Base-by-base conservation (phyloP, 305 asterid species). In the Rubia tinctorum region DNA sequence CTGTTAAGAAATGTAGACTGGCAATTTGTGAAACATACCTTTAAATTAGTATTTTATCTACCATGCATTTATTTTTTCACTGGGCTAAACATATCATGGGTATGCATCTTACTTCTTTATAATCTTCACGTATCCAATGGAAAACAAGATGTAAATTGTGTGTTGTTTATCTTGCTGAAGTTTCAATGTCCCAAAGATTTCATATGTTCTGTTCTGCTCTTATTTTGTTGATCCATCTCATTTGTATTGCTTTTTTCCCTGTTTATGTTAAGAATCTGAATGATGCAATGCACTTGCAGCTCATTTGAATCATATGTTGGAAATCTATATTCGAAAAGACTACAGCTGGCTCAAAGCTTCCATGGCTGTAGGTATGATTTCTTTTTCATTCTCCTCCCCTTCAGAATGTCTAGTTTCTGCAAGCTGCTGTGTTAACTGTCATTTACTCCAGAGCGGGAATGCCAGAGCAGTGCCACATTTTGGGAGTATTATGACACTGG, bases 251-350 rank as follows among this genome's bases (percentile, higher is more conserved):
- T 71, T 55, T 14, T 70, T 42, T 37, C 8, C 5, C 2, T 56
- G 25, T 10, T 55, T 10, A 37, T 55, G 30, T n/a, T 30, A 2
- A 20, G 22, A 60, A 37, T 20, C 64, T 60, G 64, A 71, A 56
- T 7, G 23, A 14, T 22, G 34, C 30, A 9, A 30, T 77, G 23
- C 77, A 66, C 73, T 81, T 84, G 88, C 96, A 95, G 99, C 99
- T 87, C 99, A 95, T 88, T 82, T 92, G 83, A 90, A 95, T 79
- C 98, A 92, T 82, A 83, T 92, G 51, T 77, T 88, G 84, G 99
- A 95, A 86, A 72, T 80, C 73, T 90, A 81, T 84, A 70, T 76
- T 77, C 96, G 87, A 72, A 76, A 82, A 76, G 84, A 84, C 27
- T 63, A 73, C 85, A 90, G 88, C 86, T 86, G 88, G 66, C 80